Evolutionary conservation across 164 flowering plant species (phyloP), one percentile per base, ranked within the genome.

Genomic region (Annona squamosa): DNA sequence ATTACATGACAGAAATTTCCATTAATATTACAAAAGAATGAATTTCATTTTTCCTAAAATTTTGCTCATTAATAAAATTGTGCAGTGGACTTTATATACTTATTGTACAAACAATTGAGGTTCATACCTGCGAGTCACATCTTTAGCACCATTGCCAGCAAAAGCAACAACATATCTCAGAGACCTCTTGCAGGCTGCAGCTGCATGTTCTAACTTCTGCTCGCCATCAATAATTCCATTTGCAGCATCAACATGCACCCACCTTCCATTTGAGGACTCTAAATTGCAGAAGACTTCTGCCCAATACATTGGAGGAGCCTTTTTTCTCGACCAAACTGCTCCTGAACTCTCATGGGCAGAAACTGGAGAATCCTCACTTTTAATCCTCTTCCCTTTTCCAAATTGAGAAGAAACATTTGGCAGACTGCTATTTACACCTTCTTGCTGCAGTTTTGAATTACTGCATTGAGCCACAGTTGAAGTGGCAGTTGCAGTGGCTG

Each of bases 101-200:
- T 26, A 26, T 26, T 48, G 19, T 26, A 66, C 48, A 46, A 71
- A 65, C 18, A 16, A 44, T 68, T 46, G 71, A 57, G 56, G 37
- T 52, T 26, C 18, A 79, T 78, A 94, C 99, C 99, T 95, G 88
- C 94, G 99, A 3, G 98, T 95, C 71, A 95, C 97, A 77, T 95
- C 99, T 85, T 95, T 95, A 75, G 96, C 99, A 10, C 98, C 98
- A 77, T 66, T 56, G 37, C 99, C 98, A 75, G 97, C 93, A 87
- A 93, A 95, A 78, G 98, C 99, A 84, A 95, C 89, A 16, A 87
- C 97, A 82, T 95, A 95, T 91, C 97, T 87, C 87, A 95, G 82
- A 59, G 86, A 80, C 74, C 74, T 90, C 82, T 82, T 91, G 88
- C 97, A 91, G 63, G 98, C 97, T 77, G 89, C 83, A 78, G 82